These are phyloP conservation scores for Strigomonas culicis DNA, from an alignment of 208 protist species.

Conservation along the genomic window DNA sequence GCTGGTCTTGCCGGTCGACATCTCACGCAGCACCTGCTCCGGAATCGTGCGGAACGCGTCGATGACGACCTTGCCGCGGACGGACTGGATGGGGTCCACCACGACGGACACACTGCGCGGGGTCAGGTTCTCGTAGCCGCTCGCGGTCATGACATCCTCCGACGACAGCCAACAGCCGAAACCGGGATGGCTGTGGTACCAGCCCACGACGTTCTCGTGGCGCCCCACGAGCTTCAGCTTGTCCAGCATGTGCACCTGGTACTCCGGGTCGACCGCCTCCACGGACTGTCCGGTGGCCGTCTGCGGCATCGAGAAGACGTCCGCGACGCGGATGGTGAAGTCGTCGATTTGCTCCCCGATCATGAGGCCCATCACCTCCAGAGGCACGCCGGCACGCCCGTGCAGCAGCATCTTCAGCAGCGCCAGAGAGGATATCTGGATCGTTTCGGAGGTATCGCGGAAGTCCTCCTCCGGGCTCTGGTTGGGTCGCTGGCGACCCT, in stretches of 20 bases:
- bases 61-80: slow-evolving; percentile 99
- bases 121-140: slow-evolving; percentile 97
- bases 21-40: slow-evolving; percentile 84
- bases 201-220: slow-evolving; percentile 99
- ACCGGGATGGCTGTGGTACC: slow-evolving; percentile 99
- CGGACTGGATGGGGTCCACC: slow-evolving; percentile 99
- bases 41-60: slow-evolving; percentile 99
- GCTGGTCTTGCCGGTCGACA: slow-evolving; percentile 42
- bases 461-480: slow-evolving; percentile 42
- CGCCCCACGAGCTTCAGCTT: slow-evolving; percentile 98
- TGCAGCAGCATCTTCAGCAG: slow-evolving; percentile 99
- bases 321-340: slow-evolving; percentile 99
- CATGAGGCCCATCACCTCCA: slow-evolving; percentile 99
- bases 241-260: slow-evolving; percentile 99
- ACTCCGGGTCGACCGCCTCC: slow-evolving; percentile 99
- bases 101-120: slow-evolving; percentile 99
- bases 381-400: slow-evolving; percentile 98
- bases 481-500: neutral
- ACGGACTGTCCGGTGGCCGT: slow-evolving; percentile 98
- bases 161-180: slow-evolving; percentile 99
- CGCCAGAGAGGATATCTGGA: slow-evolving; percentile 99
- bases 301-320: slow-evolving; percentile 99
- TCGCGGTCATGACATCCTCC: slow-evolving; percentile 99
- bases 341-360: slow-evolving; percentile 99
- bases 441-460: slow-evolving; percentile 98